Evolutionary conservation across 805 yeast genomes (phyloP), one percentile per base, ranked within the genome.

Genomic region (Candida koratica): DNA sequence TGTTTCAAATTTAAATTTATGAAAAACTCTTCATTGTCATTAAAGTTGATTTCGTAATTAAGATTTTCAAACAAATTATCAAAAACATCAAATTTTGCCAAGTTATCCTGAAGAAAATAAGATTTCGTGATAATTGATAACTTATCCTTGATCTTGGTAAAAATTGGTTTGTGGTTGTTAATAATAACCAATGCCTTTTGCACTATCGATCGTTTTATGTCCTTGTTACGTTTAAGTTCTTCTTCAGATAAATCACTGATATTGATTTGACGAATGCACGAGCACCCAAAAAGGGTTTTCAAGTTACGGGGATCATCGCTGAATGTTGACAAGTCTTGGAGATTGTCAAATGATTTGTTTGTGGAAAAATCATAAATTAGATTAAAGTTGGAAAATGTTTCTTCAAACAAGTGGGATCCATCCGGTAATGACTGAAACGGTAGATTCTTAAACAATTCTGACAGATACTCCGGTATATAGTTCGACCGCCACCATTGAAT

Each of bases 391-490:
- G 95, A 81, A 52, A 89, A 87, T 1, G 95, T 88, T 57, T 93
- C 97, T 54, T 88, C 95, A 53, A 81, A 90, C 15, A 89, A 71
- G 56, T 93, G 98, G 2, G 94, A 81, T 4, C 97, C 97, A 60
- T 93, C 98, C 0, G 98, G 97, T 15, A 93, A 64, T 1, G 96
- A 95, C 55, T 89, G 97, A 53, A 93, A 93, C 3, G 98, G 94
- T 27, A 93, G 60, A 51, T 81, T 79, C 8, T 93, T 88, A 89
- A 96, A 93, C 13, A 83, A 61, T 23, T 54, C 47, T 25, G 59
- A 49, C 10, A 45, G 45, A 36, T 61, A 56, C 28, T 61, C 60
- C 2, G 52, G 47, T 20, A 60, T 58, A 40, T 64, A 62, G 50
- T 74, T 77, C 14, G 81, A 70, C 34, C 53, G 53, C 87, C 96